Conservation (phyloP, 169 alveolate species). For the Eimeria maxima region DNA sequence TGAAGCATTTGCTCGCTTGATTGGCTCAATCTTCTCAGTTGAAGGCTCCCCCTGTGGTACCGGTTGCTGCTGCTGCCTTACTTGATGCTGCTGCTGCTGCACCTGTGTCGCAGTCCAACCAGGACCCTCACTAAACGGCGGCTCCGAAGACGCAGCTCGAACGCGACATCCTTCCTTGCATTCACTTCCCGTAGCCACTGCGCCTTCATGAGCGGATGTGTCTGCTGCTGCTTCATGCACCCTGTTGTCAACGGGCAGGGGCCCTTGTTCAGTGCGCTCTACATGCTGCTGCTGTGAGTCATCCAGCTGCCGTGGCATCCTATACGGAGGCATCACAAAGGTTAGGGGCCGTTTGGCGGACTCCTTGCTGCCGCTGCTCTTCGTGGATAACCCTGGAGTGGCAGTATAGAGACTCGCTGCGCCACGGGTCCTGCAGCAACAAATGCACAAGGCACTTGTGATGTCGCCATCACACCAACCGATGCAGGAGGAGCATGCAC, state of each 20-base stretch:
- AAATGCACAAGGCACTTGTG: not conserved
- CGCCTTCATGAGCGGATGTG: not conserved
- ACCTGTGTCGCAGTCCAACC: slow-evolving; percentile 26
- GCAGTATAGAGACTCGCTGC: slow-evolving; percentile 82
- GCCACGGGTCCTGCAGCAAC: slow-evolving; percentile 71
- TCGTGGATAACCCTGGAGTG: slow-evolving; percentile 80
- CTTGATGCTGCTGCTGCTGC: not conserved
- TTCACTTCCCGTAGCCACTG: not conserved
- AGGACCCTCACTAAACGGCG: slow-evolving; percentile 46
- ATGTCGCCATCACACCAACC: slow-evolving; percentile 1
- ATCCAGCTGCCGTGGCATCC: slow-evolving; percentile 47
- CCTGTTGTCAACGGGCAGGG: not conserved
- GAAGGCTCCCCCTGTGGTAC: not conserved
- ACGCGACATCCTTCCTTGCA: slow-evolving; percentile 63
- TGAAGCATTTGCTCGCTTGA: not conserved
- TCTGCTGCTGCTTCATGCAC: slow-evolving; percentile 20
- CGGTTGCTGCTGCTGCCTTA: slow-evolving; percentile 20
- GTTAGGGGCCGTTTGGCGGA: slow-evolving; percentile 25
- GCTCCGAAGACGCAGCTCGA: slow-evolving; percentile 68
- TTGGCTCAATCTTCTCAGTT: not conserved
- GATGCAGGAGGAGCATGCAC: not conserved
- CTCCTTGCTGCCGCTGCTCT: slow-evolving; percentile 38
- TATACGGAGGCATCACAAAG: slow-evolving; percentile 65
- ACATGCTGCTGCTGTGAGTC: not conserved
- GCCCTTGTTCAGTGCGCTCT: slow-evolving; percentile 15